Evolutionary conservation across 345 rosid species (phyloP), one percentile per base, ranked within the genome.

Genomic region (Eucalyptus cladocalyx): DNA sequence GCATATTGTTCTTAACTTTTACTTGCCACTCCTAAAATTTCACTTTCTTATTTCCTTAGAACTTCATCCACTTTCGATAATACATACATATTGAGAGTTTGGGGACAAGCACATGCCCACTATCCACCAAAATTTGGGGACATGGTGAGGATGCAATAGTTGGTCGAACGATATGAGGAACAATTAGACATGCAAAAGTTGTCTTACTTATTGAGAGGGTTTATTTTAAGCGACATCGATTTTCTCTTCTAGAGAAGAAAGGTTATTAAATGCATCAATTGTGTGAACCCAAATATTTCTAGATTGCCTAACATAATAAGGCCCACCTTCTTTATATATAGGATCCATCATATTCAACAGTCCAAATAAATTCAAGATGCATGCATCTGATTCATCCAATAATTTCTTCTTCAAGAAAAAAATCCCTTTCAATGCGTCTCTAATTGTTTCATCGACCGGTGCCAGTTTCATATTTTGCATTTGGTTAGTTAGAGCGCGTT

Each of bases 161-260:
- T 37, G 26, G 45, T 19, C 15, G 7, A 19, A 19, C 6, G 0
- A 19, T 9, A 37, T 0, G 4, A 5, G 45, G 14, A 24, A 37
- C 23, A 5, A 21, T 72, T 19, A 32, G 47, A 37, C 4, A 4
- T 72, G 8, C 2, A 37, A 3, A 72, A 2, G 8, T 72, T 72
- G 83, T 72, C 45, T 37, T 0, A 21, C 7, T 40, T 19, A 19
- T 76, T 76, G 16, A 11, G 24, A 32, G 14, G 16, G 45, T 19
- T 37, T 37, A 6, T 19, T 17, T 76, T 76, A 76, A 10, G 45
- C 2, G 83, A 0, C 3, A 76, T 37, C 3, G 15, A 37, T 76
- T 37, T 4, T 76, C 28, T 3, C 8, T 76, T 76, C 45, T 37
- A 6, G 28, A 72, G 26, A 72, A 72, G 13, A 21, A 18, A 72